Evolutionary conservation across 2,329 filamentous ascomycete species (phyloP).

Genomic region (Fusarium bulbicola): DNA sequence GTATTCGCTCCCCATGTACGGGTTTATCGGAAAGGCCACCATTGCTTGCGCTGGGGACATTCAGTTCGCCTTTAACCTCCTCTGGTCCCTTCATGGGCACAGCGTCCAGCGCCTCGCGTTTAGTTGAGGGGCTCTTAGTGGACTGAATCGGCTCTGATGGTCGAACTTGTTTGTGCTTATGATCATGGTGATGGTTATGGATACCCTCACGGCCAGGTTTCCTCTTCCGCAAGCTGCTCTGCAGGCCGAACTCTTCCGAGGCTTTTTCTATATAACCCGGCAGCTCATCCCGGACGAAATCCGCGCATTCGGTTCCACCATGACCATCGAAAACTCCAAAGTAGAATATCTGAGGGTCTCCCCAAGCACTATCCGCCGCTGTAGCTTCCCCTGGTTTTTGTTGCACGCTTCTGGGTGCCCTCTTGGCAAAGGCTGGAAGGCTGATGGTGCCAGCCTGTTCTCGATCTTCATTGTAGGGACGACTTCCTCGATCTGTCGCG

Average conservation of each 20-base stretch:
- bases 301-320: conserved; percentile 87
- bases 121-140: conserved; percentile 27
- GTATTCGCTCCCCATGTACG: conserved; percentile 49
- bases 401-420: conserved; percentile 72
- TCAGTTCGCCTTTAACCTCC: conserved; percentile 52
- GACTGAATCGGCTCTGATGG: conserved; percentile 12
- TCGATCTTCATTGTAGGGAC: conserved; percentile 91
- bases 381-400: conserved; percentile 68
- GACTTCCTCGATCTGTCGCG: conserved; percentile 79
- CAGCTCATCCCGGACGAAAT: conserved; percentile 83
- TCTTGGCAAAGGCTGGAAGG: conserved; percentile 90
- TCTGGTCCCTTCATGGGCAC: conserved; percentile 61
- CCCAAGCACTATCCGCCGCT: conserved; percentile 78
- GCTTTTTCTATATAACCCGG: conserved; percentile 90
- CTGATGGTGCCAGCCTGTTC: conserved; percentile 95
- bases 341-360: conserved; percentile 97
- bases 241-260: conserved; percentile 77
- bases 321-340: conserved; percentile 98
- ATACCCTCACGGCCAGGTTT: conserved; percentile 43
- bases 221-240: conserved; percentile 73
- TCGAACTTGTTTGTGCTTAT: conserved; percentile 27
- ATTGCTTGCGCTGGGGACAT: conserved; percentile 47
- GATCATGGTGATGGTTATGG: conserved; percentile 31
- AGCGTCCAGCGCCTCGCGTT: conserved; percentile 42
- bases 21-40: conserved; percentile 48